Conservation (phyloP, 2,329 filamentous ascomycete species). For the Mariannaea elegans region DNA sequence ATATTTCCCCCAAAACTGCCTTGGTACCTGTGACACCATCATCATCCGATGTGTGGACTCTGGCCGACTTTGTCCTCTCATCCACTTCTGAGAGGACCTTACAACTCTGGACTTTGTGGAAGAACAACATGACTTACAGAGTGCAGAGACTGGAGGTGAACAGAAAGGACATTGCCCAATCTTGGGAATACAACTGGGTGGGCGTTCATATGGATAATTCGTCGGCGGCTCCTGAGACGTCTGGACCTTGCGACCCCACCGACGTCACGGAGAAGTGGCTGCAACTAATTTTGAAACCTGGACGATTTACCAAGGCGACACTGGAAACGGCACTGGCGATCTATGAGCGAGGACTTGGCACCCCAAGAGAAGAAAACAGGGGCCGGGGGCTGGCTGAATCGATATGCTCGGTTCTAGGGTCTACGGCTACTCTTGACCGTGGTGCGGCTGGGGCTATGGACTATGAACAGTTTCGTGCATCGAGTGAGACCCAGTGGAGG, state of each 20-base stretch:
- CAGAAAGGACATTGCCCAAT: conserved; percentile 67
- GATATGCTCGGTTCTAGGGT: conserved; percentile 76
- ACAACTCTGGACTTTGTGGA: conserved; percentile 82
- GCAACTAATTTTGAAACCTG: conserved; percentile 82
- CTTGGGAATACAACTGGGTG: conserved; percentile 76
- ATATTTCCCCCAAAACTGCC: conserved; percentile 69
- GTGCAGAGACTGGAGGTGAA: conserved; percentile 79
- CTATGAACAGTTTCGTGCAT: conserved; percentile 76
- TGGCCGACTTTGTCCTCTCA: conserved; percentile 78
- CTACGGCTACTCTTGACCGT: conserved; percentile 72
- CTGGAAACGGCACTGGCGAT: conserved; percentile 85
- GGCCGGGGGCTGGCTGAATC: conserved; percentile 76
- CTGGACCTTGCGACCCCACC: conserved; percentile 70
- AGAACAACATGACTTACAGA: conserved; percentile 82
- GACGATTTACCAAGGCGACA: conserved; percentile 80
- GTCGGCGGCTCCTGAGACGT: conserved; percentile 61
- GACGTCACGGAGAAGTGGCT: conserved; percentile 88
- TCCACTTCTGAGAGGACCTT: conserved; percentile 62
- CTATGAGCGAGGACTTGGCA: conserved; percentile 72
- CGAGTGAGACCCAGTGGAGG: conserved; percentile 86
- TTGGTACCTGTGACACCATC: conserved; percentile 76
- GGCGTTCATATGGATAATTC: conserved; percentile 70
- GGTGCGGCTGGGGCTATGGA: conserved; percentile 72
- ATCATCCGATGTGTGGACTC: conserved; percentile 79
- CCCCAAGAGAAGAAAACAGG: conserved; percentile 48